Evolutionary conservation across 805 yeast genomes (phyloP).

Genomic region (Cyberlindnera americana): DNA sequence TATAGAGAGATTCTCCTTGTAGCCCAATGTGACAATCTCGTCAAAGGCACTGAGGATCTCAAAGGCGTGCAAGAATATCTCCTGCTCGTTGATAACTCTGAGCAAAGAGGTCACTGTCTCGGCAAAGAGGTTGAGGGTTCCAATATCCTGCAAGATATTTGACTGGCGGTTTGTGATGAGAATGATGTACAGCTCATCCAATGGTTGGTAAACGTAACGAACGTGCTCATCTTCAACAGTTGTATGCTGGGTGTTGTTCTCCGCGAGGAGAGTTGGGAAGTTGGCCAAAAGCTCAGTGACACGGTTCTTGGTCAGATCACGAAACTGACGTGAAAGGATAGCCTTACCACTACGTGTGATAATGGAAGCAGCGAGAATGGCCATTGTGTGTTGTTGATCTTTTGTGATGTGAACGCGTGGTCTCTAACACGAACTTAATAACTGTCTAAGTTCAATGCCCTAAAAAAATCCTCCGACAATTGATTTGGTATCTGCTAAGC

Average conservation of each 20-base stretch:
- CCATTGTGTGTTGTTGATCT: conserved; percentile 37
- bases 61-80: conserved; percentile 79
- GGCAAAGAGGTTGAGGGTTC: conserved; percentile 81
- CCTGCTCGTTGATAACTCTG: conserved; percentile 73
- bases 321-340: conserved; percentile 86
- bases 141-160: conserved; percentile 90
- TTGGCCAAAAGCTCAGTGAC: conserved; percentile 82
- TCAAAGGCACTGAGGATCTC: conserved; percentile 90
- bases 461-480: not conserved
- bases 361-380: conserved; percentile 88
- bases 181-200: conserved; percentile 89
- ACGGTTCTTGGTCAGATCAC: conserved; percentile 77
- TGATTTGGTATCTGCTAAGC: not conserved
- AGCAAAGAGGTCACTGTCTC: conserved; percentile 76
- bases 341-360: conserved; percentile 94
- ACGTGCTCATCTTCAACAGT: conserved; percentile 90
- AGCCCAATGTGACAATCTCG: conserved; percentile 87
- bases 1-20: conserved; percentile 78
- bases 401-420: conserved; percentile 5
- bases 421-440: too few relatives aligned
- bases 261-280: conserved; percentile 75
- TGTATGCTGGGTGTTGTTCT: conserved; percentile 77
- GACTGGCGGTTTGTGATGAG: conserved; percentile 87
- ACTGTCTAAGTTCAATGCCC: not conserved
- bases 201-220: conserved; percentile 92